A percentile compares a stretch with the other conserved stretches of the same genome.
Conservation (phyloP, 2,329 filamentous ascomycete species). For the Didymellaceae sp. region DNA sequence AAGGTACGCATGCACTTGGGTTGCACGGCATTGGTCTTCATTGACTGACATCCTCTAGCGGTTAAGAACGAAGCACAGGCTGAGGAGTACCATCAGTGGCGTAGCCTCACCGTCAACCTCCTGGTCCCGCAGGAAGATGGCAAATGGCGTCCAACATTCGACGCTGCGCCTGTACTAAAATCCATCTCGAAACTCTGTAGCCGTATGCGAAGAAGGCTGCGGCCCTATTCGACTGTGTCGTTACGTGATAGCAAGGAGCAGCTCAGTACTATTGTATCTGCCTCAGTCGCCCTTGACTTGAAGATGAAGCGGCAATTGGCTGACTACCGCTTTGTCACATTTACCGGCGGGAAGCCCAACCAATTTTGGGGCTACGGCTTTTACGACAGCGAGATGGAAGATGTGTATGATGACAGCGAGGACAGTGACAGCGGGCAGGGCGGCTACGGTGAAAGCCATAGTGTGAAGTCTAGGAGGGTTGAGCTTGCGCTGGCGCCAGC, state of each 20-base stretch:
- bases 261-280: conserved; percentile 43
- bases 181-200: conserved; percentile 42
- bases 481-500: conserved; percentile 47
- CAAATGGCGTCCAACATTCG: conserved; percentile 46
- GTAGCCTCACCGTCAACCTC: conserved; percentile 44
- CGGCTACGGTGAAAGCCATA: conserved; percentile 19
- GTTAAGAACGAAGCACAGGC: conserved; percentile 47
- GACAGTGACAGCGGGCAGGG: conserved; percentile 14
- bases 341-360: conserved; percentile 41
- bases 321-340: conserved; percentile 48
- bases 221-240: conserved; percentile 41
- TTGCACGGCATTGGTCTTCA: neutral
- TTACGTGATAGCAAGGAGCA: conserved; percentile 42
- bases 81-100: conserved; percentile 47
- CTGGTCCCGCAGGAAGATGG: conserved; percentile 47
- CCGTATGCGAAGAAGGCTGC: conserved; percentile 38
- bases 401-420: conserved; percentile 41
- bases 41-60: conserved; percentile 30
- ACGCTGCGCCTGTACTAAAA: conserved; percentile 44
- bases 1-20: conserved; percentile 29
- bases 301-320: conserved; percentile 48
- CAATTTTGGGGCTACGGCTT: conserved; percentile 46
- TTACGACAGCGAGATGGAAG: conserved; percentile 49
- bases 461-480: conserved; percentile 32
- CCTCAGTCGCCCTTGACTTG: conserved; percentile 46